Evolutionary conservation across 768 basidiomycete species (phyloP), one percentile per base, ranked within the genome.

Genomic region (Auriscalpium orientale): DNA sequence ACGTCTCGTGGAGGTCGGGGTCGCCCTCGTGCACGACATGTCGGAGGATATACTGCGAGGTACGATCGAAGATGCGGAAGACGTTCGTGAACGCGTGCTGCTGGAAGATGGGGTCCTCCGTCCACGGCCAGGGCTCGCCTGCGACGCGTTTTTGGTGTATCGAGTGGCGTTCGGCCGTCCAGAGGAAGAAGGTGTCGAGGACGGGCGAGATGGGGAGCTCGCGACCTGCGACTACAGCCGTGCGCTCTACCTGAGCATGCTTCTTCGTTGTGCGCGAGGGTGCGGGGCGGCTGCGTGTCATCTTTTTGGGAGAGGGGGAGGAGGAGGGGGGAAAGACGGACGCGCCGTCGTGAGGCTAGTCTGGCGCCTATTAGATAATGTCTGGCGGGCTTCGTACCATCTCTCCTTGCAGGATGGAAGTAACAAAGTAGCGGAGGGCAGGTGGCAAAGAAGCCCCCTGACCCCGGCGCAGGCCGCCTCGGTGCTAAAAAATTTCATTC

Each of bases 1-100:
- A 77, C 53, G 88, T 66, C 67, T 91, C 89, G 13, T 70, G 68
- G 20, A 78, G 76, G 34, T 74, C 69, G 61, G 84, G 83, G 2
- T 80, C 72, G 40, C 88, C 88, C 63, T 81, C 79, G 61, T 84
- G 76, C 58, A 91, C 82, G 57, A 91, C 87, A 54, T 88, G 77
- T 7, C 67, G 63, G 35, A 91, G 75, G 55, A 91, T 72, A 59
- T 77, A 91, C 62, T 91, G 89, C 34, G 79, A 81, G 16, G 76
- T 76, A 37, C 80, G 81, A 71, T 91, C 89, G 46, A 84, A 75
- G 8, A 89, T 81, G 37, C 89, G 85, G 64, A 78, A 91, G 0
- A 84, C 79, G 63, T 89, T 89, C 70, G 87, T 89, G 65, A 89
- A 90, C 34, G 74, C 76, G 61, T 81, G 76, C 12, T 71, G 64